Conservation (phyloP, 371 early-diverging fungal genomes). For the Syncephalastrum racemosum region DNA sequence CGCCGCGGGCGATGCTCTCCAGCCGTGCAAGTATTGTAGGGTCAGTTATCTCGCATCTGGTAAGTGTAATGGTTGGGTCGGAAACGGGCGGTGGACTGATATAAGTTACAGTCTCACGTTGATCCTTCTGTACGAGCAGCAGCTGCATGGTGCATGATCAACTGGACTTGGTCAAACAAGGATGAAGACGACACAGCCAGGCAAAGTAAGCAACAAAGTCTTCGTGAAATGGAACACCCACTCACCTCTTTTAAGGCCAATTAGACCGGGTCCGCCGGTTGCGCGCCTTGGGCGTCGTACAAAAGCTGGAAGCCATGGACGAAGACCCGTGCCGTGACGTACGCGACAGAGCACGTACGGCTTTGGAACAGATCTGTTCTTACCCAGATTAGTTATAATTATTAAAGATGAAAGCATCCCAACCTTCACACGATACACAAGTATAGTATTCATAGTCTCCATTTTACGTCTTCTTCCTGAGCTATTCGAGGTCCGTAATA, state of each 20-base stretch:
- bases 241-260: slow-evolving; percentile 10
- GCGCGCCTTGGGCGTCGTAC: slow-evolving; percentile 59
- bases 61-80: slow-evolving; percentile 19
- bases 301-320: slow-evolving; percentile 51
- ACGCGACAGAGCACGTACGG: slow-evolving; percentile 73
- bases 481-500: too few relatives aligned
- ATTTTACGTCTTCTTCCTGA: too few relatives aligned
- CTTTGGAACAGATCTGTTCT: slow-evolving; percentile 55
- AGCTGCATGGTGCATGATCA: slow-evolving; percentile 80
- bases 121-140: slow-evolving; percentile 69
- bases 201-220: background rate
- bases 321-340: slow-evolving; percentile 69
- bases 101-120: slow-evolving; percentile 51
- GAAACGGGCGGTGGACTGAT: background rate
- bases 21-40: slow-evolving; percentile 55
- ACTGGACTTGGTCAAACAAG: slow-evolving; percentile 69
- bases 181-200: slow-evolving; percentile 57
- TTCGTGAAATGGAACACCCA: slow-evolving; percentile 3
- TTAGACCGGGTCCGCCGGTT: slow-evolving; percentile 28
- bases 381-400: slow-evolving; percentile 8
- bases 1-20: slow-evolving; percentile 69
- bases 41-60: slow-evolving; percentile 59
- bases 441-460: too few relatives aligned
- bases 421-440: too few relatives aligned
- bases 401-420: background rate